These are phyloP conservation scores for Aphanocladium album DNA, from an alignment of 2,329 filamentous ascomycete species.

Conservation along the genomic window DNA sequence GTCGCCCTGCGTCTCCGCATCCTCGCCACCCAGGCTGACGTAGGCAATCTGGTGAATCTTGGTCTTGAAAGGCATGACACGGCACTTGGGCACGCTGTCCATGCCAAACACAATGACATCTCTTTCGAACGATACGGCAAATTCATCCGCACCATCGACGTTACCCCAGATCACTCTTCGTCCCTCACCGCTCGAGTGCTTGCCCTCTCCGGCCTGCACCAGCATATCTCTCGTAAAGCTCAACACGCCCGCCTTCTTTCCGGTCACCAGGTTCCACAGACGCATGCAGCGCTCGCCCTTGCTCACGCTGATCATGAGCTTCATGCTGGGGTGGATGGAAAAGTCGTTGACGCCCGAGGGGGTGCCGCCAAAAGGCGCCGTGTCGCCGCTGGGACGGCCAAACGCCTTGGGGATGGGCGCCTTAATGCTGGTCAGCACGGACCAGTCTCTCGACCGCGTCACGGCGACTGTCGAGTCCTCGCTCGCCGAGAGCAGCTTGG, in stretches of 20 bases:
- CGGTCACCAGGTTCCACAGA: conserved; percentile 94
- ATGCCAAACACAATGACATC: conserved; percentile 82
- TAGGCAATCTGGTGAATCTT: conserved; percentile 85
- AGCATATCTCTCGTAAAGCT: conserved; percentile 75
- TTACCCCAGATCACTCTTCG: conserved; percentile 75
- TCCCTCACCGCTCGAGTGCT: conserved; percentile 75
- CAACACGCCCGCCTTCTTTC: conserved; percentile 88
- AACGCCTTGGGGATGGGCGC: conserved; percentile 75
- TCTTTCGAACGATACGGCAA: conserved; percentile 82
- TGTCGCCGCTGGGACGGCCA: conserved; percentile 84
- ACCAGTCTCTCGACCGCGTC: conserved; percentile 84
- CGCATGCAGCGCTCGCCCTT: conserved; percentile 88
- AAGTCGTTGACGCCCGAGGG: conserved; percentile 93
- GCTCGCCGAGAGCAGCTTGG: conserved; percentile 80
- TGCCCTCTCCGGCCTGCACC: conserved; percentile 68
- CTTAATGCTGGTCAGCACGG: conserved; percentile 80
- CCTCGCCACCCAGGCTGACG: conserved; percentile 46
- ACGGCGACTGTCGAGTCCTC: conserved; percentile 92
- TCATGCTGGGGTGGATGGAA: conserved; percentile 92
- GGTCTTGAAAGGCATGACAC: conserved; percentile 62
- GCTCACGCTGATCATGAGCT: conserved; percentile 90
- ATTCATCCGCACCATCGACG: conserved; percentile 69
- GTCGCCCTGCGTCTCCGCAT: conserved; percentile 16
- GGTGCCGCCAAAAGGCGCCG: conserved; percentile 71
- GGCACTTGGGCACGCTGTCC: conserved; percentile 76